phyloP scores from a whole-genome alignment of 2,329 filamentous ascomycete species.

The Akanthomyces dipterigenus region DNA sequence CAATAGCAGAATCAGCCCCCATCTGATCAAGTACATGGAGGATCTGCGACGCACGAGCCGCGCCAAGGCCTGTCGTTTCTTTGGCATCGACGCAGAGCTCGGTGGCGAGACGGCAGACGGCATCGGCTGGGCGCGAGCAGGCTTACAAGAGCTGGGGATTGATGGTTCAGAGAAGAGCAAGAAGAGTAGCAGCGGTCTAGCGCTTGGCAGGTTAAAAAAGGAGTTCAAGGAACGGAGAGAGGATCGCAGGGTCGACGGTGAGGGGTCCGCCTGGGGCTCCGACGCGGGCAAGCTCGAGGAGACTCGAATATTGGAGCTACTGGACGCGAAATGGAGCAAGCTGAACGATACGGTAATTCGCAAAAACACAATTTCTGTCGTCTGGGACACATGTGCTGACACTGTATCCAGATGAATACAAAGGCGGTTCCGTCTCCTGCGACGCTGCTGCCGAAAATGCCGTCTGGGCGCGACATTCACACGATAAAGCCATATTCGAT shows the following conservation, averaged over 20 bases:
- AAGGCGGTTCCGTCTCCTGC: constrained; percentile 67
- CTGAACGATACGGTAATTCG: constrained; percentile 78
- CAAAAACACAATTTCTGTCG: background rate
- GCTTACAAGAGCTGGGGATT: constrained; percentile 66
- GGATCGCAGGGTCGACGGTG: constrained; percentile 68
- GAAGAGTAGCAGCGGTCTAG: constrained; percentile 38
- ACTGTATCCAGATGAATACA: constrained; percentile 59
- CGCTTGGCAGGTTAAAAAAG: constrained; percentile 61
- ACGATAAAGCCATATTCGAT: constrained; percentile 60
- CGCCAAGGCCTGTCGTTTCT: constrained; percentile 82
- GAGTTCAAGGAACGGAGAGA: constrained; percentile 72
- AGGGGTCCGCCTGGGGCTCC: constrained; percentile 62
- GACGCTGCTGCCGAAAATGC: constrained; percentile 69
- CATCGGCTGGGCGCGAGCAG: constrained; percentile 80
- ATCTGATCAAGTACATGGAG: constrained; percentile 65
- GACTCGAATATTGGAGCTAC: constrained; percentile 74
- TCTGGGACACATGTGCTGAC: constrained; percentile 12
- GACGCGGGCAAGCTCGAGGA: constrained; percentile 86
- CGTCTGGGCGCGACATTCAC: constrained; percentile 83
- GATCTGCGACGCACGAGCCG: constrained; percentile 69
- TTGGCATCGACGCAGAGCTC: constrained; percentile 82
- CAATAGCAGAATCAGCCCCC: constrained; percentile 51
- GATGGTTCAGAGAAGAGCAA: constrained; percentile 40
- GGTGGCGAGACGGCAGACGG: constrained; percentile 74
- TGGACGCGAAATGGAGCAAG: constrained; percentile 84